These are phyloP conservation scores for Punctularia strigosozonata DNA, from an alignment of 768 basidiomycete genomes.

Conservation along the genomic window DNA sequence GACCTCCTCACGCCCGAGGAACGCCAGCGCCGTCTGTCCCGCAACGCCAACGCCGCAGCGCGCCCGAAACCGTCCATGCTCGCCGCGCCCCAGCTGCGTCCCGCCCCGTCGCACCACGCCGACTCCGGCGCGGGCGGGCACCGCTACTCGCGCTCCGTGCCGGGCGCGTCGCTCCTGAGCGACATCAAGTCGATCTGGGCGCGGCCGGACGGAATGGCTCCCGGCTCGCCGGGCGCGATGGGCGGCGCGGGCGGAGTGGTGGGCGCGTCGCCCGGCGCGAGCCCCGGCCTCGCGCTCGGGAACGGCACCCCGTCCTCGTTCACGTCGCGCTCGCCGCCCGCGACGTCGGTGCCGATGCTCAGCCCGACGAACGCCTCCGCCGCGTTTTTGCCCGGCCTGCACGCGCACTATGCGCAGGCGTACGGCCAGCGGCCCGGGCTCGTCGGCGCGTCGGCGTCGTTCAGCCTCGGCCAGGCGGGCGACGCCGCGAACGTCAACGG, in stretches of 20 bases:
- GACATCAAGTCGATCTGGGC: constrained; percentile 79
- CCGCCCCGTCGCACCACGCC: constrained; percentile 1
- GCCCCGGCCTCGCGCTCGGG: constrained; percentile 20
- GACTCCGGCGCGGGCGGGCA: constrained; percentile 29
- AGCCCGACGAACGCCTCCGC: constrained; percentile 72
- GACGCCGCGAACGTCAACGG: constrained; percentile 7
- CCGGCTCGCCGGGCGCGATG: constrained; percentile 29
- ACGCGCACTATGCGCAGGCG: constrained; percentile 48
- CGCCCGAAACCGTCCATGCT: constrained; percentile 11
- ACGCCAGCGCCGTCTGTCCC: constrained; percentile 68
- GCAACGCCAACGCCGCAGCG: constrained; percentile 26
- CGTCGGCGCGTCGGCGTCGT: constrained; percentile 11
- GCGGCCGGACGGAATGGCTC: constrained; percentile 13
- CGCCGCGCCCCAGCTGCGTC: constrained; percentile 8
- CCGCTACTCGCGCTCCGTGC: constrained; percentile 75
- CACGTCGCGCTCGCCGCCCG: constrained; percentile 27
- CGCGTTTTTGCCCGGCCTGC: constrained; percentile 67
- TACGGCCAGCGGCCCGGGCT: constrained; percentile 25
- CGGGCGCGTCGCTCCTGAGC: constrained; percentile 62
- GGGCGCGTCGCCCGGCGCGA: constrained; percentile 19
- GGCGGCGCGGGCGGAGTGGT: neutral
- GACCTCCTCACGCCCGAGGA: constrained; percentile 88
- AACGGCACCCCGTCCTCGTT: constrained; percentile 43
- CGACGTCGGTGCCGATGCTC: constrained; percentile 31
- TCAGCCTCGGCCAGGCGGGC: constrained; percentile 5